A percentile compares a stretch with the other conserved stretches of the same genome.
Conservation (phyloP, 257 asterid genomes). For the Lycium ferocissimum region DNA sequence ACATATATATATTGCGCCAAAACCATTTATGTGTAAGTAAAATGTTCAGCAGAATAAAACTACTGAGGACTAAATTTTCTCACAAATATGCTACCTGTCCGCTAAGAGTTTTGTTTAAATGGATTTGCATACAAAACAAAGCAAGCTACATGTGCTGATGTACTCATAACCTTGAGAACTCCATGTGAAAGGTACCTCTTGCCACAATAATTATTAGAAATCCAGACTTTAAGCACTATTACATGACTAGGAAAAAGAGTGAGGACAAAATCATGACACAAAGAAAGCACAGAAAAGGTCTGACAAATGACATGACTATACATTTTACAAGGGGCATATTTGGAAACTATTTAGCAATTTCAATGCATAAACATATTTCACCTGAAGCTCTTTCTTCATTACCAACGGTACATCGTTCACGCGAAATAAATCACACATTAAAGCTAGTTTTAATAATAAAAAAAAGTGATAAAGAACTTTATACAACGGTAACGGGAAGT, state of each 20-base stretch:
- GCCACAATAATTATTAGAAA: neutral
- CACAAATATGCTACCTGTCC: no score
- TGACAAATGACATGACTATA: neutral
- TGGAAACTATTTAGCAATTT: neutral
- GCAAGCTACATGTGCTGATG: no score
- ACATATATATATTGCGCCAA: neutral
- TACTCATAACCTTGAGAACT: no score
- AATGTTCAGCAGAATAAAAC: no score
- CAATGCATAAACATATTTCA: neutral
- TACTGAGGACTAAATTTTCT: no score
- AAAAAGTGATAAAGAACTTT: no score
- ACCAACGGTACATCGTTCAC: neutral
- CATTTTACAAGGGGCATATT: neutral
- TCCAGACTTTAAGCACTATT: neutral
- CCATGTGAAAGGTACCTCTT: neutral
- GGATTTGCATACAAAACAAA: no score
- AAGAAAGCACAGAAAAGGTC: conserved; percentile 6
- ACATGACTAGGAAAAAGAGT: neutral
- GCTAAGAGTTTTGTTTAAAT: no score
- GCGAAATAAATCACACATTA: neutral
- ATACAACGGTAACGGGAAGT: neutral
- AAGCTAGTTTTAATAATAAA: neutral
- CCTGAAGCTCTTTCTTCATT: neutral
- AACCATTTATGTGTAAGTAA: no score
- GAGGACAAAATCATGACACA: conserved; percentile 20